Evolutionary conservation across 768 basidiomycete genomes (phyloP), one percentile per base, ranked within the genome.

Genomic region (Tricholoma furcatifolium): DNA sequence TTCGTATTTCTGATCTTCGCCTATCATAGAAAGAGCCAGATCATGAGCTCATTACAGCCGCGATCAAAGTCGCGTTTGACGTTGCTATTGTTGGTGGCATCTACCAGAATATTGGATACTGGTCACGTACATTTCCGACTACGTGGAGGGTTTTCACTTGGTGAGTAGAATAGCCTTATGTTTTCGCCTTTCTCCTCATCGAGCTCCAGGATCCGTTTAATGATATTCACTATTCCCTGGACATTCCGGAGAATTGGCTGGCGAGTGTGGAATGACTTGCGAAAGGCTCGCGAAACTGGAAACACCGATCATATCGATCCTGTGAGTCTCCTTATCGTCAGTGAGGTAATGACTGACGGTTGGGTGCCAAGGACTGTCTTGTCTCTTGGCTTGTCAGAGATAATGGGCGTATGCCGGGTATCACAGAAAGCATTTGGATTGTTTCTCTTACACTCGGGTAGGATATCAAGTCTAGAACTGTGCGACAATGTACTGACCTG

Each of bases 291-390:
- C 6, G 11, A 27, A 11, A 44, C 47, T 1, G 53, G 53, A 7
- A 54, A 54, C 12, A 32, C n/a, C 31, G 53, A 50, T 15, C 53
- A 54, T 23, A 49, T 54, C 9, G 53, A 54, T 40, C 53, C 53
- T 9, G 53, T 54, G 34, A 44, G 47, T 10, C 2, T 30, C 11
- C 11, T 20, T 6, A 4, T 14, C 7, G 23, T 23, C 18, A 12
- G 11, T 42, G 30, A 1, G 17, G 27, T 17, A 12, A 18, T 15
- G 12, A 14, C n/a, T 24, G 12, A 21, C 14, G 9, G 6, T 50
- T 43, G 4, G 15, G 18, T 15, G 20, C 21, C 1, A 48, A 54
- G 53, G 53, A 54, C 6, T 54, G 53, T 41, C 47, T 54, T 11
- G 8, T 50, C 20, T 42, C 8, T 14, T 15, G 4, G 6, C 47